Conservation (phyloP, 352 stramenopile species). For the Phytophthora sp. region DNA sequence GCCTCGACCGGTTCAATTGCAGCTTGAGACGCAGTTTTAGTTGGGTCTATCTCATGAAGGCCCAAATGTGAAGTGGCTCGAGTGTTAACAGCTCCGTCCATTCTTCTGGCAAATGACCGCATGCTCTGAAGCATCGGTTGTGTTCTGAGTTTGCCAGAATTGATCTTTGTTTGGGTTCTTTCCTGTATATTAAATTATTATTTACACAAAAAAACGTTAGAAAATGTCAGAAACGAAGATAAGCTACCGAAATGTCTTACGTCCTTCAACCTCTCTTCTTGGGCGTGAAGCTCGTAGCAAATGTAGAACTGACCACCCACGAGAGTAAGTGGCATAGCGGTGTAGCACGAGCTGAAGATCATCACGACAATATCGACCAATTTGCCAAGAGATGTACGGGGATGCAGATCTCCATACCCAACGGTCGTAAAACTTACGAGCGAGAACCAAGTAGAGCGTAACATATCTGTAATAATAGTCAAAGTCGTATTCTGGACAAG, state of each 20-base stretch:
- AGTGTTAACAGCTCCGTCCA: background rate
- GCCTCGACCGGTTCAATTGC: conserved; percentile 1
- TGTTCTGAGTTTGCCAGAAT: background rate
- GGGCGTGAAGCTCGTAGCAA: conserved; percentile 56
- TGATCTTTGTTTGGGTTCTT: conserved; percentile 14
- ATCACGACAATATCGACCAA: conserved; percentile 53
- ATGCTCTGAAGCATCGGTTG: conserved; percentile 4
- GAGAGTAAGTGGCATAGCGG: conserved; percentile 64
- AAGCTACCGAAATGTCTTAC: conserved; percentile 8
- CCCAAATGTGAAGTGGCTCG: background rate
- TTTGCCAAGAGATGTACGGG: conserved; percentile 47
- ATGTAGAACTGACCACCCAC: conserved; percentile 67
- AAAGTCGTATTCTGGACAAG: conserved; percentile 47
- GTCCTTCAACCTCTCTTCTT: conserved; percentile 38
- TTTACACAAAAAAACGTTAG: background rate
- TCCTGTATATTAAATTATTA: conserved; percentile 1
- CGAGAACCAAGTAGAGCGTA: conserved; percentile 56
- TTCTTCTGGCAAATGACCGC: background rate
- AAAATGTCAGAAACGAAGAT: background rate
- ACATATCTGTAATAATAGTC: conserved; percentile 49
- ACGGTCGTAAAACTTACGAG: conserved; percentile 59
- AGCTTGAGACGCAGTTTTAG: background rate
- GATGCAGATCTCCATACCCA: conserved; percentile 55
- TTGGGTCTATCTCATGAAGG: background rate
- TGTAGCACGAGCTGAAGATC: conserved; percentile 67